phyloP scores from a whole-genome alignment of 2,329 filamentous ascomycete genomes.

The Whalleya microplaca region DNA sequence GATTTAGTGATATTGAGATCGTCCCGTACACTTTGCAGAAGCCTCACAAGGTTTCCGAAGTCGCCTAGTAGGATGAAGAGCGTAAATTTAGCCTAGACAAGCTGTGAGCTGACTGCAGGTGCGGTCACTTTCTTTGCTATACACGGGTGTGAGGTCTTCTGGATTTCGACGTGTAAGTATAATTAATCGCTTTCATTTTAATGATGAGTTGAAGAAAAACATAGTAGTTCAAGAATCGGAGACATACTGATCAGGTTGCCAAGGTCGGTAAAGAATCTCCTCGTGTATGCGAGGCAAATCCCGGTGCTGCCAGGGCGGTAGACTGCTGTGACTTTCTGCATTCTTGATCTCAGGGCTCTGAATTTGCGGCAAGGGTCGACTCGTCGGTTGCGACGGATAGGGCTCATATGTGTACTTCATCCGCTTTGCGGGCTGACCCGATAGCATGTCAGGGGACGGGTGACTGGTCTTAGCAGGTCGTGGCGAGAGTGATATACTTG shows the following conservation, averaged over 20 bases:
- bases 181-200: conserved; percentile 41
- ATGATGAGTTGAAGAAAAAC: background rate
- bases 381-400: conserved; percentile 40
- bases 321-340: conserved; percentile 15
- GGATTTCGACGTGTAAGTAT: conserved; percentile 41
- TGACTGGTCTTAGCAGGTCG: conserved; percentile 40
- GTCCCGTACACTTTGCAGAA: too few relatives aligned
- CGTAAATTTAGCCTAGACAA: too few relatives aligned
- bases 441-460: conserved; percentile 35
- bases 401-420: conserved; percentile 52
- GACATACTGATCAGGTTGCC: conserved; percentile 55
- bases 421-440: conserved; percentile 50
- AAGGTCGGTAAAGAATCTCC: conserved; percentile 51
- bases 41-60: too few relatives aligned
- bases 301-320: conserved; percentile 42
- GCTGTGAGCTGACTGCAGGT: too few relatives aligned
- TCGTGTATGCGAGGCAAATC: conserved; percentile 55
- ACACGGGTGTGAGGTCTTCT: conserved; percentile 52
- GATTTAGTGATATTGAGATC: conserved; percentile 19
- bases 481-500: conserved; percentile 54
- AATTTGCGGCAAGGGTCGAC: conserved; percentile 30
- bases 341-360: conserved; percentile 43
- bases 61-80: too few relatives aligned
- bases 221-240: conserved; percentile 46
- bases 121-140: conserved; percentile 41